These are phyloP conservation scores for Puccinia novopanici DNA, from an alignment of 1,284 basidiomycete species.

Conservation along the genomic window DNA sequence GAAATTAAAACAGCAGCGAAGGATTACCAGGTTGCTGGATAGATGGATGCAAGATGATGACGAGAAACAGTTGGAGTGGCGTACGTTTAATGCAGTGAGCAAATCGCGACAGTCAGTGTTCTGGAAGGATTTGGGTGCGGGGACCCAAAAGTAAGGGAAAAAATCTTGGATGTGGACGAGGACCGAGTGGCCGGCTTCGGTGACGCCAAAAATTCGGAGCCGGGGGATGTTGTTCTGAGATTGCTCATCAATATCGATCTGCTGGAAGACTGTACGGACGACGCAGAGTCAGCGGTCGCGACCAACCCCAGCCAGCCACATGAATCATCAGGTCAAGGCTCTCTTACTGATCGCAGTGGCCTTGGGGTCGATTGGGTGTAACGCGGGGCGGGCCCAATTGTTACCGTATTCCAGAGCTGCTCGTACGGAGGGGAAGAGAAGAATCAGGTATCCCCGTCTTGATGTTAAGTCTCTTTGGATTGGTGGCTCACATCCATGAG, in stretches of 20 bases:
- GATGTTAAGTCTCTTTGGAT: no score
- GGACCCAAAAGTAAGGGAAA: slow-evolving; percentile 85
- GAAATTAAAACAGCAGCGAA: not conserved
- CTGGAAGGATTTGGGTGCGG: slow-evolving; percentile 77
- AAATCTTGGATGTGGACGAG: slow-evolving; percentile 78
- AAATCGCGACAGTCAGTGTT: slow-evolving; percentile 70
- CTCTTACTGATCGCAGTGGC: slow-evolving; percentile 67
- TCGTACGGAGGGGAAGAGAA: slow-evolving; percentile 30
- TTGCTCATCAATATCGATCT: slow-evolving; percentile 83
- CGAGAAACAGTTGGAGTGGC: slow-evolving; percentile 56
- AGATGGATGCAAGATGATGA: not conserved
- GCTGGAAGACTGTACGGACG: slow-evolving; percentile 70
- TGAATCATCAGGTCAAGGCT: not conserved
- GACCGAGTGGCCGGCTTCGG: slow-evolving; percentile 82
- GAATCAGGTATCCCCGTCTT: not conserved
- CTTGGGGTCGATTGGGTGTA: slow-evolving; percentile 66
- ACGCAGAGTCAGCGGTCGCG: slow-evolving; percentile 54
- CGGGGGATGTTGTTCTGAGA: slow-evolving; percentile 65
- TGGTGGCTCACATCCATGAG: slow-evolving; percentile 11
- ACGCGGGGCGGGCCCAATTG: slow-evolving; percentile 73
- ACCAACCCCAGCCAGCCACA: slow-evolving; percentile 57
- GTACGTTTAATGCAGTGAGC: slow-evolving; percentile 73
- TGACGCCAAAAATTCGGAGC: slow-evolving; percentile 83
- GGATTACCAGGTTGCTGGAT: not conserved
- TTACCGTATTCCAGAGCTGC: slow-evolving; percentile 57